Conservation (phyloP, 306 rosid genomes). For the Pyrus pyrifolia region DNA sequence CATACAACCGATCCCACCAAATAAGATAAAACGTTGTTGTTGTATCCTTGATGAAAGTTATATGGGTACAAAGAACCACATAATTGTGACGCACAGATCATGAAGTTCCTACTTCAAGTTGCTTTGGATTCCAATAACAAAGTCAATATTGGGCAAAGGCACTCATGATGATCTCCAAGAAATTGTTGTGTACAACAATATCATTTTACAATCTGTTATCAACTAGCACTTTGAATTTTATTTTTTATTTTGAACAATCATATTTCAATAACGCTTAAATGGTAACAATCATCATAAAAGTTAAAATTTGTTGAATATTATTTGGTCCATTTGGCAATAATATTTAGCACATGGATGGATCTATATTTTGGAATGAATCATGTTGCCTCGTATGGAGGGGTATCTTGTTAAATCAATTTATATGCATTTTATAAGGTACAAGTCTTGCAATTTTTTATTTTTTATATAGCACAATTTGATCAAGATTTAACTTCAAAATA, state of each 20-base stretch:
- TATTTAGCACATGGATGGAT: not conserved
- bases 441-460: not conserved
- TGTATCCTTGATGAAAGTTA: too few relatives aligned
- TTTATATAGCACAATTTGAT: too few relatives aligned
- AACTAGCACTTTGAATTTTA: not conserved
- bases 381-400: not conserved
- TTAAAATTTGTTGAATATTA: not conserved
- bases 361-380: not conserved
- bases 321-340: conserved; percentile 8
- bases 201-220: not conserved
- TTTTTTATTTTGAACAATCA: not conserved
- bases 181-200: not conserved
- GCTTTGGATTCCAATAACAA: too few relatives aligned
- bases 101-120: too few relatives aligned
- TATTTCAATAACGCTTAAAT: not conserved
- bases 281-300: not conserved
- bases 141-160: too few relatives aligned
- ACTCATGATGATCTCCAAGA: too few relatives aligned
- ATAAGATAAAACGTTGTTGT: too few relatives aligned
- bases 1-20: too few relatives aligned
- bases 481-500: too few relatives aligned
- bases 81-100: too few relatives aligned
- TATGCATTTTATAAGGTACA: not conserved
- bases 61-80: too few relatives aligned
- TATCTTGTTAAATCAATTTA: not conserved